A percentile compares a stretch with the other conserved stretches of the same genome.
phyloP scores from a whole-genome alignment of 805 yeast species.

The Tetrapisispora arboricola region DNA sequence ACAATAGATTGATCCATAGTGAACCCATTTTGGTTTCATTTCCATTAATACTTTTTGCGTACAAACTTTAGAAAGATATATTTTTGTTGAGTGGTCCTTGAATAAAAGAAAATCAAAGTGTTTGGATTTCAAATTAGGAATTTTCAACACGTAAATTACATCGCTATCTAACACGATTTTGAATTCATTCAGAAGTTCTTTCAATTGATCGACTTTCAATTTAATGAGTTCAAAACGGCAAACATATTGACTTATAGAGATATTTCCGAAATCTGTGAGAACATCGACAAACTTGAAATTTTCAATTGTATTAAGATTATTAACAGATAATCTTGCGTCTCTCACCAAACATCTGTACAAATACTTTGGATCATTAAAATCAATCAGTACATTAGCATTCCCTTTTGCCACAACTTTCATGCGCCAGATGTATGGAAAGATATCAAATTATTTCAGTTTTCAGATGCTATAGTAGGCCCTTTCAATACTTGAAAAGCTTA shows the following conservation, averaged over 20 bases:
- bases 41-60: constrained; percentile 13
- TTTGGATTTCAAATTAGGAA: constrained; percentile 13
- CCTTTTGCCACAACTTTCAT: constrained; percentile 19
- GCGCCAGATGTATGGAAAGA: too few relatives aligned
- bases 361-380: constrained; percentile 7
- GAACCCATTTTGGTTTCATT: constrained; percentile 28
- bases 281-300: constrained; percentile 11
- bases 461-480: too few relatives aligned
- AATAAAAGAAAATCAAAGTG: constrained; percentile 2
- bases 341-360: constrained; percentile 22
- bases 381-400: constrained; percentile 21
- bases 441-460: too few relatives aligned
- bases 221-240: constrained; percentile 10
- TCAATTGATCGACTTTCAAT: constrained; percentile 2
- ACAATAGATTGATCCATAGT: constrained; percentile 13
- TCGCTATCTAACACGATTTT: constrained; percentile 8
- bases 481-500: too few relatives aligned
- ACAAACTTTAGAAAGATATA: constrained; percentile 6
- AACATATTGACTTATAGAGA: constrained; percentile 7
- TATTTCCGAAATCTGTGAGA: constrained; percentile 4
- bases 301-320: constrained; percentile 15
- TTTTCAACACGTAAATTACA: constrained; percentile 8
- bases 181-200: constrained; percentile 3
- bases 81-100: constrained; percentile 19
- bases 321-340: constrained; percentile 9